phyloP scores from a whole-genome alignment of 2,329 filamentous ascomycete genomes.

The Pseudogymnoascus sp. region DNA sequence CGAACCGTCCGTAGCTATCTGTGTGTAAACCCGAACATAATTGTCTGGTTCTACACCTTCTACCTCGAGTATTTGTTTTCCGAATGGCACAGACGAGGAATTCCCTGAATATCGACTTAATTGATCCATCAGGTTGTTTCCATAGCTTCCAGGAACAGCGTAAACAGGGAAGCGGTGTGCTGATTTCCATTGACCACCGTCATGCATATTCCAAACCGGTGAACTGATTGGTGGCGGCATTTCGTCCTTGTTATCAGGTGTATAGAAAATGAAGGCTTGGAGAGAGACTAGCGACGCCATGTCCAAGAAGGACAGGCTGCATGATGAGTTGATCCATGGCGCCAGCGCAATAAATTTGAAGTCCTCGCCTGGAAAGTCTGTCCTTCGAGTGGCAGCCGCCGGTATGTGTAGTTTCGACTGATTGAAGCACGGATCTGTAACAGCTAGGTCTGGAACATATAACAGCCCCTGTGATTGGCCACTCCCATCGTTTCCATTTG shows the following conservation, averaged over 20 bases:
- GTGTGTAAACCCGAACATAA: conserved; percentile 53
- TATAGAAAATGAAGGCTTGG: conserved; percentile 57
- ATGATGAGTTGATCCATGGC: conserved; percentile 72
- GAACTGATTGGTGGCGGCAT: conserved; percentile 60
- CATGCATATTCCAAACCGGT: conserved; percentile 60
- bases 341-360: conserved; percentile 75
- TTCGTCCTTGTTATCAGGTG: conserved; percentile 44
- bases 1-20: conserved; percentile 34
- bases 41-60: conserved; percentile 49
- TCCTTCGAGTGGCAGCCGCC: conserved; percentile 61
- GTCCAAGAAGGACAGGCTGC: conserved; percentile 64
- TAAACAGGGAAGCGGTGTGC: conserved; percentile 74
- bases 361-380: conserved; percentile 55
- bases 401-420: conserved; percentile 61
- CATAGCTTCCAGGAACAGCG: conserved; percentile 62
- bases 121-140: conserved; percentile 60
- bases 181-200: conserved; percentile 62
- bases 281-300: conserved; percentile 51
- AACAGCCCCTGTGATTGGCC: conserved; percentile 69
- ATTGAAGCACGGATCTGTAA: conserved; percentile 52
- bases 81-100: conserved; percentile 52
- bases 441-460: conserved; percentile 67
- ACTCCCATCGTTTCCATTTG: conserved; percentile 50
- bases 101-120: conserved; percentile 72
- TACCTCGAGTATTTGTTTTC: conserved; percentile 44